Conservation (phyloP, 371 early-diverging fungal species). For the Mortierella polycephala region DNA sequence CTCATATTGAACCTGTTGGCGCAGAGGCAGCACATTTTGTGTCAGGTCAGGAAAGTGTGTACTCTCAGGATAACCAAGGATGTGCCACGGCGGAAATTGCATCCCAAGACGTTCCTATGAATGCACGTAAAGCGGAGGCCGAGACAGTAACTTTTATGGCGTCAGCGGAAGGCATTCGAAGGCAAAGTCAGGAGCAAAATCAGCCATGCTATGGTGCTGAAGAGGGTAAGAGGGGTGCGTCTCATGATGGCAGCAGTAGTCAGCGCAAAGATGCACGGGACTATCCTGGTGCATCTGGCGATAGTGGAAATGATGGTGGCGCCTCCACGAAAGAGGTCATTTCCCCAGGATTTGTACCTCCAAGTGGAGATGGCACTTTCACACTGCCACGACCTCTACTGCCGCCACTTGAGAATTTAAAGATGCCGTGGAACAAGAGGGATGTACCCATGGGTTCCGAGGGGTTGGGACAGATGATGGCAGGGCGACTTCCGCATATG, state of each 20-base stretch:
- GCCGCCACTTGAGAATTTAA: constrained; percentile 8
- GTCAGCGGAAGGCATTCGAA: too few species aligned
- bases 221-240: background rate
- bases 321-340: background rate
- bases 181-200: too few species aligned
- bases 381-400: constrained; percentile 31
- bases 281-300: constrained; percentile 1
- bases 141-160: too few species aligned
- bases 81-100: too few species aligned
- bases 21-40: too few species aligned
- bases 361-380: constrained; percentile 12
- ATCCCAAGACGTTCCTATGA: too few species aligned
- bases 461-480: constrained; percentile 12
- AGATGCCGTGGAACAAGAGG: background rate
- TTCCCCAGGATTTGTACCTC: constrained; percentile 6
- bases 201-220: too few species aligned
- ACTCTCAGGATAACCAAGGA: too few species aligned
- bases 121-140: too few species aligned
- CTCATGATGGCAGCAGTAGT: background rate
- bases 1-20: too few species aligned
- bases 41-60: too few species aligned
- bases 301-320: background rate
- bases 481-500: constrained; percentile 12
- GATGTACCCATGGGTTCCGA: background rate
- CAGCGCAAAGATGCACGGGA: background rate